Evolutionary conservation across 73 alveolate genomes (phyloP).

Genomic region (Paramecium pentaurelia): DNA sequence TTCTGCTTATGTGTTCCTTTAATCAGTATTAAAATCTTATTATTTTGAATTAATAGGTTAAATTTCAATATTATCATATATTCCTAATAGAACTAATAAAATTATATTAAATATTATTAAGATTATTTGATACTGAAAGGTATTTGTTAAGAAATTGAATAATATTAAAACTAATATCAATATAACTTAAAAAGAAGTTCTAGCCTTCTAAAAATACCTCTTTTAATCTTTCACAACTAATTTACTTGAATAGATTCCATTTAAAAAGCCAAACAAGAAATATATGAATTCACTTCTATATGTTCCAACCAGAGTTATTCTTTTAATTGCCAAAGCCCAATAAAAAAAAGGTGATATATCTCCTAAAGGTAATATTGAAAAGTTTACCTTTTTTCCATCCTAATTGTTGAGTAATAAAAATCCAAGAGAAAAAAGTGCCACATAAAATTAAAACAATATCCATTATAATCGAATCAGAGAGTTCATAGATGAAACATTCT

Average conservation of each 20-base stretch:
- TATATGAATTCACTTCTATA: neutral
- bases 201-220: neutral
- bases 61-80: neutral
- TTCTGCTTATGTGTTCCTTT: neutral
- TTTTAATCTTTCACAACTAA: neutral
- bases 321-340: neutral
- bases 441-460: neutral
- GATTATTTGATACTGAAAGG: neutral
- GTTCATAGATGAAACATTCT: neutral
- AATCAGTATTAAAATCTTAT: neutral
- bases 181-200: neutral
- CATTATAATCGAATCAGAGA: neutral
- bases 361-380: neutral
- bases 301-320: neutral
- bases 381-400: neutral
- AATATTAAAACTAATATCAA: neutral
- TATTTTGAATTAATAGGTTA: neutral
- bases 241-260: neutral
- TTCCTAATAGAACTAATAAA: neutral
- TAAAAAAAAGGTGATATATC: neutral
- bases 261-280: neutral
- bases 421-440: neutral
- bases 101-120: neutral
- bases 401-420: neutral
- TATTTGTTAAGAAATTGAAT: neutral